Evolutionary conservation across 305 asterid genomes (phyloP).

Genomic region (Euphrasia arctica): DNA sequence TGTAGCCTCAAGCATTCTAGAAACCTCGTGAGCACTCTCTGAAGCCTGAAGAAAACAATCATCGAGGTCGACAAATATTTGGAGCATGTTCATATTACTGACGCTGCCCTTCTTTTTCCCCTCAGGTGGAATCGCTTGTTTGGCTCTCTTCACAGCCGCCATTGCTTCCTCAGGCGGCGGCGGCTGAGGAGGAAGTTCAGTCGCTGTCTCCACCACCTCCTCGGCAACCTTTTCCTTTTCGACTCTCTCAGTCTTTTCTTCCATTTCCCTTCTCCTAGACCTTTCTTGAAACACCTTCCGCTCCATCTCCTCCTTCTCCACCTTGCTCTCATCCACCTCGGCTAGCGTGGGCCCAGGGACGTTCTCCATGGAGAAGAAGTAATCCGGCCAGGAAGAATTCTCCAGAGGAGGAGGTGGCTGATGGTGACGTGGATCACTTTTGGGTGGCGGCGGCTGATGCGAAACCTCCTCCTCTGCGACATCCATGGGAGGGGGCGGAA

Average conservation of each 20-base stretch:
- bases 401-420: conserved; percentile 51
- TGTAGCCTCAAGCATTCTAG: conserved; percentile 94
- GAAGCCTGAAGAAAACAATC: conserved; percentile 92
- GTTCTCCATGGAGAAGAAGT: conserved; percentile 58
- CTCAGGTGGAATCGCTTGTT: conserved; percentile 45
- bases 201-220: conserved; percentile 42
- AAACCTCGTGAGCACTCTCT: conserved; percentile 90
- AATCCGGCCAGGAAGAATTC: conserved; percentile 55
- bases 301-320: conserved; percentile 60
- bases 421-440: conserved; percentile 31
- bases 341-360: conserved; percentile 67
- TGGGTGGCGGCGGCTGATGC: conserved; percentile 35
- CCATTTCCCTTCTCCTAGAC: conserved; percentile 51
- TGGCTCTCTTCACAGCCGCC: conserved; percentile 59
- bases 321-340: conserved; percentile 55
- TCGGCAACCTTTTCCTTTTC: conserved; percentile 32
- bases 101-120: conserved; percentile 49
- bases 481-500: conserved; percentile 31
- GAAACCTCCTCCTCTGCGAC: conserved; percentile 37
- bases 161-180: conserved; percentile 51
- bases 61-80: conserved; percentile 75
- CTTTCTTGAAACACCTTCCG: conserved; percentile 57
- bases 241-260: conserved; percentile 39
- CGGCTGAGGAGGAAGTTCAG: conserved; percentile 63
- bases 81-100: conserved; percentile 42